A percentile compares a stretch with the other conserved stretches of the same genome.
These are phyloP conservation scores for Bipolaris sorokiniana DNA, from an alignment of 2,329 filamentous ascomycete genomes.

Conservation along the genomic window DNA sequence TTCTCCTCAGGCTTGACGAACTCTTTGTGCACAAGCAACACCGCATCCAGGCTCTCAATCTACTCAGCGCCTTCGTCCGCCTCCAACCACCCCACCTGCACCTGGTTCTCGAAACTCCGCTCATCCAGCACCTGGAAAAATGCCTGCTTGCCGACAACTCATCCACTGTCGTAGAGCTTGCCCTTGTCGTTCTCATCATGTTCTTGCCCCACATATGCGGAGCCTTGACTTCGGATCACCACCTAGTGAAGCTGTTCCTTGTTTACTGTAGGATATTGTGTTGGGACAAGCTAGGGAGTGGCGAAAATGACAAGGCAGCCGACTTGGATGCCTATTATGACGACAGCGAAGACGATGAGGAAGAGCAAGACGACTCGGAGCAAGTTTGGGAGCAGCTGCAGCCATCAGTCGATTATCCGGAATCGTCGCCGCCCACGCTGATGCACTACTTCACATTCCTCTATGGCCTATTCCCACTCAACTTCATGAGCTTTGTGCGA, in stretches of 20 bases:
- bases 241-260: constrained; percentile 77
- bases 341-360: constrained; percentile 50
- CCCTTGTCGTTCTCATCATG: constrained; percentile 78
- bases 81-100: constrained; percentile 81
- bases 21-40: constrained; percentile 69
- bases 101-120: constrained; percentile 71
- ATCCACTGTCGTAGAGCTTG: constrained; percentile 75
- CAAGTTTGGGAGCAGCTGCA: constrained; percentile 68
- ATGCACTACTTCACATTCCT: constrained; percentile 80
- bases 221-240: constrained; percentile 64
- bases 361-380: constrained; percentile 32
- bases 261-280: constrained; percentile 81
- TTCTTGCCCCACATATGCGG: constrained; percentile 80
- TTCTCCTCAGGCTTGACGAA: constrained; percentile 69
- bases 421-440: constrained; percentile 66
- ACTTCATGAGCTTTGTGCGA: constrained; percentile 84
- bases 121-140: constrained; percentile 73
- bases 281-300: constrained; percentile 66
- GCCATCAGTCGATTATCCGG: constrained; percentile 64
- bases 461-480: constrained; percentile 83
- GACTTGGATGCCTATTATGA: constrained; percentile 23
- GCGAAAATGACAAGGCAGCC: constrained; percentile 17
- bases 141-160: constrained; percentile 80
- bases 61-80: constrained; percentile 75
- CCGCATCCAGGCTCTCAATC: constrained; percentile 67